A percentile compares a stretch with the other conserved stretches of the same genome.
phyloP scores from a whole-genome alignment of 148 eudicot genomes.

The Silene uniflora region DNA sequence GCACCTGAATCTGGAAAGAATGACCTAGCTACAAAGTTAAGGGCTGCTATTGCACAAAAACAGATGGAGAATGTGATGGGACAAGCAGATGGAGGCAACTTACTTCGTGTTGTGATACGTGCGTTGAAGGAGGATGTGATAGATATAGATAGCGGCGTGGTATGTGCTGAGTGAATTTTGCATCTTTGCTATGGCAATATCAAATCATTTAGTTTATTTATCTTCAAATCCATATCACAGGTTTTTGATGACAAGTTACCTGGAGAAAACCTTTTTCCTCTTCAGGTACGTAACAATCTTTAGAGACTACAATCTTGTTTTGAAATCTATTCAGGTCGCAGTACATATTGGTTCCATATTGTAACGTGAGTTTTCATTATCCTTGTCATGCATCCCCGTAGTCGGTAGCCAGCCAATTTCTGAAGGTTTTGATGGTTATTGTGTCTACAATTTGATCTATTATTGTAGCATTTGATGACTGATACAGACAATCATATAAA shows the following conservation, averaged over 20 bases:
- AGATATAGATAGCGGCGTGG: slow-evolving; percentile 78
- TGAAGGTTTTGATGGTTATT: too few species aligned
- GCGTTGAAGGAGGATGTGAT: slow-evolving; percentile 80
- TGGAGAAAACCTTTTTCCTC: slow-evolving; percentile 78
- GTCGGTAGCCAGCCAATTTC: neutral
- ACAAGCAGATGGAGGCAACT: slow-evolving; percentile 70
- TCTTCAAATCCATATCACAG: slow-evolving; percentile 30
- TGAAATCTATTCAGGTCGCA: neutral
- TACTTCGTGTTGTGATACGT: slow-evolving; percentile 77
- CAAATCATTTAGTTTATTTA: slow-evolving; percentile 1
- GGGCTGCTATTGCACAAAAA: slow-evolving; percentile 89
- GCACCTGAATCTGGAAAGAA: slow-evolving; percentile 48
- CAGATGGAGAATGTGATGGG: slow-evolving; percentile 72
- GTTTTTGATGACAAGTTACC: slow-evolving; percentile 88
- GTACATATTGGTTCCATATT: neutral
- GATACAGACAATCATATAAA: too few species aligned
- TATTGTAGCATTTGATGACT: too few species aligned
- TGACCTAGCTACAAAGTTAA: slow-evolving; percentile 73
- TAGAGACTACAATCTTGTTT: slow-evolving; percentile 2
- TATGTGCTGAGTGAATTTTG: slow-evolving; percentile 30
- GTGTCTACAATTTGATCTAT: too few species aligned
- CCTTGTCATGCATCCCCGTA: neutral
- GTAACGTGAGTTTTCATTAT: neutral
- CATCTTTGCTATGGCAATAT: slow-evolving; percentile 12
- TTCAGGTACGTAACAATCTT: slow-evolving; percentile 52